Percentiles rank a stretch among this genome's conserved stretches.
phyloP scores from a whole-genome alignment of 805 yeast species.

The Saccharomycopsis sp. region DNA sequence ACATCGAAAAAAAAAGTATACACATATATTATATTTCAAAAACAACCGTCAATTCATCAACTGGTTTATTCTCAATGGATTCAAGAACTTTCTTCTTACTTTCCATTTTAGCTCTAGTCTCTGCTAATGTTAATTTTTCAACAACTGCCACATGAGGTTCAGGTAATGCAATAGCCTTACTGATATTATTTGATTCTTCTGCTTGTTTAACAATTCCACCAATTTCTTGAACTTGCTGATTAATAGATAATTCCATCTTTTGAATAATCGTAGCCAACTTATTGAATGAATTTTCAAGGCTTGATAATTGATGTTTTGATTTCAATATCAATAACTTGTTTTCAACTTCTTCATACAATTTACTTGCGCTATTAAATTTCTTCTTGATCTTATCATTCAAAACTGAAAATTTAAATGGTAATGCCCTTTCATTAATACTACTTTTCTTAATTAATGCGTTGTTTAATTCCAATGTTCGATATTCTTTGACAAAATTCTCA shows the following conservation, averaged over 20 bases:
- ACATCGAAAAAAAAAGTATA: background rate
- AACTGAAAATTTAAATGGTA: slow-evolving; percentile 8
- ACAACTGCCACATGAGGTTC: too few species aligned
- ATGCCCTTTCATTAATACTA: background rate
- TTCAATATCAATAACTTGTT: slow-evolving; percentile 3
- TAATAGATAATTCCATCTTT: background rate
- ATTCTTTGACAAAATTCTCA: slow-evolving; percentile 43
- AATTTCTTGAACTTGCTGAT: background rate
- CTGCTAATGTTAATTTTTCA: background rate
- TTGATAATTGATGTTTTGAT: slow-evolving; percentile 5
- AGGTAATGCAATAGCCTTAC: too few species aligned
- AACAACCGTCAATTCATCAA: background rate
- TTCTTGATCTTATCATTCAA: slow-evolving; percentile 1
- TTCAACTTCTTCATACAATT: slow-evolving; percentile 5
- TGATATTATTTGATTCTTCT: background rate
- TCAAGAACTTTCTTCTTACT: background rate
- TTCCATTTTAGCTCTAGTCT: background rate
- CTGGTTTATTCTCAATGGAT: background rate
- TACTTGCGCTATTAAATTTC: background rate
- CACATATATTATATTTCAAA: background rate
- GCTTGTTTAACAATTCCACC: too few species aligned
- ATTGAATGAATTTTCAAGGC: background rate
- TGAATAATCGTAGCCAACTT: background rate
- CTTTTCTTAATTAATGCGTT: background rate
- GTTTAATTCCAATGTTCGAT: slow-evolving; percentile 45